phyloP scores from a whole-genome alignment of 768 basidiomycete species.

The Boletus vinaceobasis region DNA sequence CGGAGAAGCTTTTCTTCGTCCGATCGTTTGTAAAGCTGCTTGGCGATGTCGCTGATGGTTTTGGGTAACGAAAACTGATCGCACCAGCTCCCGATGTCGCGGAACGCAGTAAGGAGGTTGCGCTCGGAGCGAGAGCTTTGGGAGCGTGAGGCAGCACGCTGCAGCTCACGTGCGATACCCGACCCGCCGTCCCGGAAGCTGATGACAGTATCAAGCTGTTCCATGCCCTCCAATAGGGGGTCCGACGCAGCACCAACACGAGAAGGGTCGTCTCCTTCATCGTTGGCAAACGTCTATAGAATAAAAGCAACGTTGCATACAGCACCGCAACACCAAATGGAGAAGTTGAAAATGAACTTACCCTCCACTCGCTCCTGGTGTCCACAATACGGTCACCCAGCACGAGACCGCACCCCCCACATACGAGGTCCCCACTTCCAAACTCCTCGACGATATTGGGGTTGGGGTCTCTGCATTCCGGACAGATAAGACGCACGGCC shows the following conservation, averaged over 20 bases:
- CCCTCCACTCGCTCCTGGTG: slow-evolving; percentile 97
- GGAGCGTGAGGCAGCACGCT: slow-evolving; percentile 84
- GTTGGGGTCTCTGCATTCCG: slow-evolving; percentile 90
- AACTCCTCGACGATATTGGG: slow-evolving; percentile 98
- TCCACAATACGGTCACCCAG: slow-evolving; percentile 96
- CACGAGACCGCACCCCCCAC: slow-evolving; percentile 89
- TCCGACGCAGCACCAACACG: slow-evolving; percentile 98
- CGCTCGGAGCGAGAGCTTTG: slow-evolving; percentile 78
- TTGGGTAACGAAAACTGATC: slow-evolving; percentile 93
- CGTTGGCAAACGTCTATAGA: slow-evolving; percentile 95
- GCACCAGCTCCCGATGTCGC: slow-evolving; percentile 90
- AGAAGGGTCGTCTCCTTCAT: slow-evolving; percentile 98
- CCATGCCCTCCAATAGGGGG: slow-evolving; percentile 90
- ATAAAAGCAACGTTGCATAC: slow-evolving; percentile 19
- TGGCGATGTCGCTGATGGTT: slow-evolving; percentile 92
- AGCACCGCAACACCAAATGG: slow-evolving; percentile 15
- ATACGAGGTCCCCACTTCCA: slow-evolving; percentile 95
- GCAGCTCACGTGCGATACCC: slow-evolving; percentile 86
- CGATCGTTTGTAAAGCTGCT: slow-evolving; percentile 95
- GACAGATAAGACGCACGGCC: slow-evolving; percentile 87
- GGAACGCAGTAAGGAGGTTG: slow-evolving; percentile 83
- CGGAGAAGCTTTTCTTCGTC: slow-evolving; percentile 93
- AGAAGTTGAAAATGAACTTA: slow-evolving; percentile 43
- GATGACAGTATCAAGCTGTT: slow-evolving; percentile 92
- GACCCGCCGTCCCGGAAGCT: slow-evolving; percentile 94